phyloP scores from a whole-genome alignment of 1,139 yeast species.

The Kluyveromyces sp. region DNA sequence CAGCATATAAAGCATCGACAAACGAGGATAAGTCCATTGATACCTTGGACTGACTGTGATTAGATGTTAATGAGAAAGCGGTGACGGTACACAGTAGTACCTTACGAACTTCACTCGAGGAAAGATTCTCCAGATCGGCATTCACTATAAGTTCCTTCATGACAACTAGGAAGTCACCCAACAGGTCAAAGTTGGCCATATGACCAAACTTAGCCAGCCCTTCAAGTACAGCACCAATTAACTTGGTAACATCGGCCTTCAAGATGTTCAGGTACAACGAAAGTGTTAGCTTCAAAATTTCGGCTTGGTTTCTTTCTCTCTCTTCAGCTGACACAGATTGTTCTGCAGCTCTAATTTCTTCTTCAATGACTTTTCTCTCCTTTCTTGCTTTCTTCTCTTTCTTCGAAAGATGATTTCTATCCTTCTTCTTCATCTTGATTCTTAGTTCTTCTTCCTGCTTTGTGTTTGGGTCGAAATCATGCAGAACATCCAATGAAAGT shows the following conservation, averaged over 20 bases:
- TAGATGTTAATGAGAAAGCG: constrained; percentile 77
- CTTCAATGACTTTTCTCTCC: constrained; percentile 80
- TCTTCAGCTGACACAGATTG: constrained; percentile 81
- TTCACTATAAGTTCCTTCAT: constrained; percentile 69
- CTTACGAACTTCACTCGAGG: constrained; percentile 49
- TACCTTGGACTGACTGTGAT: constrained; percentile 60
- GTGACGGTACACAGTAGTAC: constrained; percentile 78
- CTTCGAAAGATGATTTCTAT: constrained; percentile 81
- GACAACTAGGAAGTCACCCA: constrained; percentile 88
- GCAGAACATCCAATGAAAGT: constrained; percentile 63
- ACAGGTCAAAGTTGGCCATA: constrained; percentile 82
- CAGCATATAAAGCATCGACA: constrained; percentile 61
- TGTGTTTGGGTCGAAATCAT: constrained; percentile 72
- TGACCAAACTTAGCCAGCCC: constrained; percentile 87
- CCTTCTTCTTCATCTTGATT: constrained; percentile 65
- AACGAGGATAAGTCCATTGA: constrained; percentile 63
- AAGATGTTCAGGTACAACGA: constrained; percentile 72
- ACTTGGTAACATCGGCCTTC: constrained; percentile 52
- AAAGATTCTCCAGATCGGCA: constrained; percentile 38
- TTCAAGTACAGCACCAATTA: constrained; percentile 84
- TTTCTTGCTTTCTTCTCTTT: constrained; percentile 81
- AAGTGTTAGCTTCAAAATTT: constrained; percentile 66
- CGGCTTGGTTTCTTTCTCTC: constrained; percentile 78
- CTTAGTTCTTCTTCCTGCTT: constrained; percentile 39
- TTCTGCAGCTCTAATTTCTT: constrained; percentile 83